Evolutionary conservation across 2,329 filamentous ascomycete genomes (phyloP).

Genomic region (Alternaria angustiovoidea): DNA sequence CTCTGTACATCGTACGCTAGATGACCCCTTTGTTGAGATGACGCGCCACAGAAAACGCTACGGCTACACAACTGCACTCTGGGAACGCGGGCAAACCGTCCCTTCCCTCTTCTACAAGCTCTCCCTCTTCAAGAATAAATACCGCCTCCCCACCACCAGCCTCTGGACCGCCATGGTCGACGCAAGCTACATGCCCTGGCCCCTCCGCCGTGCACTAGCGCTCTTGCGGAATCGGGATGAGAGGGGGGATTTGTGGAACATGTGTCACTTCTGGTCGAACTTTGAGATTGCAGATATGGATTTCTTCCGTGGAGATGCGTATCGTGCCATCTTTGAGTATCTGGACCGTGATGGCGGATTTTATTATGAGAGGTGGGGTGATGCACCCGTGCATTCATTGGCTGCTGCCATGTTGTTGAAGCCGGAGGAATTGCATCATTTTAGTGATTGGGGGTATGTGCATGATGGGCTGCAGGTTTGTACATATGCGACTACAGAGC

Average conservation of each 20-base stretch:
- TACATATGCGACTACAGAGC: conserved; percentile 9
- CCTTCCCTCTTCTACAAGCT: conserved; percentile 59
- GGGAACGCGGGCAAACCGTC: conserved; percentile 88
- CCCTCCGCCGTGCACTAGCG: conserved; percentile 18
- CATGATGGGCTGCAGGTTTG: conserved; percentile 26
- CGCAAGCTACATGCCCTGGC: conserved; percentile 24
- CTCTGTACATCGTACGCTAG: too few species aligned
- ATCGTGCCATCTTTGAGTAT: conserved; percentile 93
- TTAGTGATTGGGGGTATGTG: conserved; percentile 96
- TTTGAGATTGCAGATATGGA: conserved; percentile 93
- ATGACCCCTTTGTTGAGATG: conserved; percentile 97
- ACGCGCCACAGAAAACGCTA: conserved; percentile 95
- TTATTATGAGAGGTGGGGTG: conserved; percentile 71
- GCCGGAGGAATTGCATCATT: conserved; percentile 88
- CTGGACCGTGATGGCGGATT: conserved; percentile 54
- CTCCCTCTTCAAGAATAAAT: conserved; percentile 17
- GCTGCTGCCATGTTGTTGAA: conserved; percentile 89
- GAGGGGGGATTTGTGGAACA: conserved; percentile 87
- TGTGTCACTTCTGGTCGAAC: conserved; percentile 98
- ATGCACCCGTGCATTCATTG: conserved; percentile 93
- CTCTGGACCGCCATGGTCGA: conserved; percentile 28
- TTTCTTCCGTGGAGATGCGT: conserved; percentile 86
- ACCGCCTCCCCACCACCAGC: conserved; percentile 13
- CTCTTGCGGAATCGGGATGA: conserved; percentile 65
- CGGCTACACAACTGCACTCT: conserved; percentile 95